Percentiles rank a stretch among this genome's conserved stretches.
Evolutionary conservation across 129 eudicot genomes (phyloP).

Genomic region (Lonicera japonica): DNA sequence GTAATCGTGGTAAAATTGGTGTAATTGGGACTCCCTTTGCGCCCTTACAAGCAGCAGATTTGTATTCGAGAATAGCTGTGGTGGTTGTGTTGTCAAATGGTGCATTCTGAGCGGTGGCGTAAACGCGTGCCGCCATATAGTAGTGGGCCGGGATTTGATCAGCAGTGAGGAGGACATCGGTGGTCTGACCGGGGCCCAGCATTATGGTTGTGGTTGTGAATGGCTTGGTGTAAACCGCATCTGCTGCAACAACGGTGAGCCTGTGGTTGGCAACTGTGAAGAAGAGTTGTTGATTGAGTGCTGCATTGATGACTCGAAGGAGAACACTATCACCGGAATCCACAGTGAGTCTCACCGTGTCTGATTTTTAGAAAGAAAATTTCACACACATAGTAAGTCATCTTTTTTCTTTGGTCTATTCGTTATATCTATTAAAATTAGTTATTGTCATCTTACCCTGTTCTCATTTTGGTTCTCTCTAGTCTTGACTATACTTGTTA

Average conservation of each 20-base stretch:
- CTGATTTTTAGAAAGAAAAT: constrained; percentile 4
- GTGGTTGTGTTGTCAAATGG: constrained; percentile 47
- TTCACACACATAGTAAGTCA: background rate
- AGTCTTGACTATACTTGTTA: background rate
- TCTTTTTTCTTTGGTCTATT: constrained; percentile 1
- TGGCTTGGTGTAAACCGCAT: constrained; percentile 38
- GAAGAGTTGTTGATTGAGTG: constrained; percentile 46
- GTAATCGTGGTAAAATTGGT: constrained; percentile 29
- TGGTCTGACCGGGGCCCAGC: constrained; percentile 56
- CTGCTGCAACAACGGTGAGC: constrained; percentile 43
- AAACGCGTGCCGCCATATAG: constrained; percentile 48
- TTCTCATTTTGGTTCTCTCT: too few species aligned
- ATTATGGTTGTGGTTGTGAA: constrained; percentile 31
- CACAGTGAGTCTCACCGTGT: constrained; percentile 23
- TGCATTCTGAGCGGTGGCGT: constrained; percentile 25
- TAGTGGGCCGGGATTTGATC: constrained; percentile 28
- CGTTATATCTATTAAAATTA: background rate
- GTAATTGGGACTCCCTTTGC: constrained; percentile 1
- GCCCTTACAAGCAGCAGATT: constrained; percentile 7
- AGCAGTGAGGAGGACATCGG: constrained; percentile 31
- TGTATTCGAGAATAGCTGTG: constrained; percentile 45
- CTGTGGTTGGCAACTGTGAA: constrained; percentile 37
- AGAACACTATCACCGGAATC: constrained; percentile 31
- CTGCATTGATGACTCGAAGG: constrained; percentile 41
- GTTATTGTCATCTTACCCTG: too few species aligned